phyloP scores from a whole-genome alignment of 2,329 filamentous ascomycete species.

The Thielaviopsis ethacetica region DNA sequence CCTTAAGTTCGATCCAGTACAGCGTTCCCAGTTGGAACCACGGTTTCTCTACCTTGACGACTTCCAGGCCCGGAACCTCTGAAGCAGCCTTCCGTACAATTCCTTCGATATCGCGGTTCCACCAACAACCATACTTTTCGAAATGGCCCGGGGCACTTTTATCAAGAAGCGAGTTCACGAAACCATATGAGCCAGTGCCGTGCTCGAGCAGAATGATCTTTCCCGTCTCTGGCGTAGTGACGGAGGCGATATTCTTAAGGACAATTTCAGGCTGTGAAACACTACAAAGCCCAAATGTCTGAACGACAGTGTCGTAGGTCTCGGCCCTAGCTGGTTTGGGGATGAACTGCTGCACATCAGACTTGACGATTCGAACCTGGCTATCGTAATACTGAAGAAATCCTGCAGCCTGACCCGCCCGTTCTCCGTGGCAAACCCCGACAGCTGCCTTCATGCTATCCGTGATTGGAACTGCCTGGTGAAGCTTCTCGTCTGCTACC shows the following conservation, averaged over 20 bases:
- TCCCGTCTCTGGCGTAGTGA: constrained; percentile 36
- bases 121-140: constrained; percentile 48
- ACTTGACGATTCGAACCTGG: constrained; percentile 30
- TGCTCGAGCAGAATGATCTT: constrained; percentile 47
- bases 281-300: constrained; percentile 50
- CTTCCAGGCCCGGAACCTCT: constrained; percentile 35
- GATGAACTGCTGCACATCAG: constrained; percentile 29
- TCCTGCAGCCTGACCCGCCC: constrained; percentile 10
- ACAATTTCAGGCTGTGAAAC: constrained; percentile 39
- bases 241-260: constrained; percentile 34
- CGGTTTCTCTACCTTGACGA: constrained; percentile 37
- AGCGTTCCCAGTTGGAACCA: constrained; percentile 40
- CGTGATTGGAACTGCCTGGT: constrained; percentile 23
- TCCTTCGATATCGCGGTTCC: constrained; percentile 45
- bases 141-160: constrained; percentile 38
- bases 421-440: constrained; percentile 17
- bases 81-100: constrained; percentile 34
- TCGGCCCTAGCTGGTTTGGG: constrained; percentile 20
- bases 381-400: constrained; percentile 22
- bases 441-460: constrained; percentile 22
- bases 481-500: constrained; percentile 37
- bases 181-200: constrained; percentile 37
- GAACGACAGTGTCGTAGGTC: constrained; percentile 43
- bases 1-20: constrained; percentile 39
- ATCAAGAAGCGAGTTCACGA: constrained; percentile 41